Evolutionary conservation across 352 stramenopile species (phyloP).

Genomic region (Saprolegnia diclina): DNA sequence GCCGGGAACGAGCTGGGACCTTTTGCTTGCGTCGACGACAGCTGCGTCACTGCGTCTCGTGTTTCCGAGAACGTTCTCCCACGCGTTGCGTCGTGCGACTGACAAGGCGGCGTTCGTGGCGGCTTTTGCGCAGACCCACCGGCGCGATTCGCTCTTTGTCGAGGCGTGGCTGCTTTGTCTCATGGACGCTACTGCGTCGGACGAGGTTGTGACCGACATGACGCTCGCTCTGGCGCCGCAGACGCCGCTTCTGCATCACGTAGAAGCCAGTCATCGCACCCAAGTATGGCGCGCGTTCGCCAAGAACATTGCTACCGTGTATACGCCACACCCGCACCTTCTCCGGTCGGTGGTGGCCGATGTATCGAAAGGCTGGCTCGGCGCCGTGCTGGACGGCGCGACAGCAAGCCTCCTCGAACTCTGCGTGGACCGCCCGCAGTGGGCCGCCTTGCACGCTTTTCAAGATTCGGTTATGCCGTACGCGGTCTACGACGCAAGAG

Average conservation of each 20-base stretch:
- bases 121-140: conserved; percentile 1
- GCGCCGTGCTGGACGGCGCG: neutral
- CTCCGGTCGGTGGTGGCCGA: neutral
- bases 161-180: conserved; percentile 17
- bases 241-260: neutral
- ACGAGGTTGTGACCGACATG: neutral
- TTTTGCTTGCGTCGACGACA: conserved; percentile 15
- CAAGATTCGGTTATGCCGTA: neutral
- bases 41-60: neutral
- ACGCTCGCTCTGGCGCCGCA: neutral
- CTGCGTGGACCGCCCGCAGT: neutral
- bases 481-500: neutral
- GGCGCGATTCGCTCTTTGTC: neutral
- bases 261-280: neutral
- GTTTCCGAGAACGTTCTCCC: neutral
- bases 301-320: neutral
- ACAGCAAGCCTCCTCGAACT: neutral
- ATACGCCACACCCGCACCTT: neutral
- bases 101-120: neutral
- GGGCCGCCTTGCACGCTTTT: neutral
- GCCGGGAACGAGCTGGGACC: conserved; percentile 7
- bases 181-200: neutral
- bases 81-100: neutral
- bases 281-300: neutral
- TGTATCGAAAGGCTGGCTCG: neutral